These are phyloP conservation scores for Apiospora phragmitis DNA, from an alignment of 2,329 filamentous ascomycete species.

Conservation along the genomic window DNA sequence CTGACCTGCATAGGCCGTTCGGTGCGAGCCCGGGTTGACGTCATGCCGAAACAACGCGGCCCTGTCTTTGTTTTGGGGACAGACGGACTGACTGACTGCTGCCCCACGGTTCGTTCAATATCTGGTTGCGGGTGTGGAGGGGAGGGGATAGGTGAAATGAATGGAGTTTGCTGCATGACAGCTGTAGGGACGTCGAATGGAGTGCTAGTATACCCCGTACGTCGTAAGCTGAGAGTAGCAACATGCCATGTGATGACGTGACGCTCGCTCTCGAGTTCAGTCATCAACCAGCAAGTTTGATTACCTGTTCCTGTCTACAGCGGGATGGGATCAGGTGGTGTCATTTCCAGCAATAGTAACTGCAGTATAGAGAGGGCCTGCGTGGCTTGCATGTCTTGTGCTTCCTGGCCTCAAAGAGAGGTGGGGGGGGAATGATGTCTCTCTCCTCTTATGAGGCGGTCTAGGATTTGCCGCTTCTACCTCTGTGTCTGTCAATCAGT, in stretches of 20 bases:
- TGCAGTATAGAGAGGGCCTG: background rate
- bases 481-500: background rate
- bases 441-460: background rate
- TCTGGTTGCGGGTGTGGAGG: background rate
- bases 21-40: background rate
- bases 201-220: background rate
- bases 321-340: background rate
- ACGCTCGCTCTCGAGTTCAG: background rate
- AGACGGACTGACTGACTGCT: background rate
- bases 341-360: background rate
- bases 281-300: background rate
- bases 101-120: background rate
- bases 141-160: background rate
- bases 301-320: slow-evolving; percentile 1
- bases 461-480: background rate
- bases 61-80: background rate
- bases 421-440: background rate
- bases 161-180: background rate
- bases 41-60: background rate
- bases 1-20: background rate
- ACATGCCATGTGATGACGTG: background rate
- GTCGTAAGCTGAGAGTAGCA: background rate
- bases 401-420: background rate
- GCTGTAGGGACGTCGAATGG: background rate
- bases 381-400: background rate